Evolutionary conservation across 2,329 filamentous ascomycete genomes (phyloP), one percentile per base, ranked within the genome.

Genomic region (Trichoderma citrinoviride): DNA sequence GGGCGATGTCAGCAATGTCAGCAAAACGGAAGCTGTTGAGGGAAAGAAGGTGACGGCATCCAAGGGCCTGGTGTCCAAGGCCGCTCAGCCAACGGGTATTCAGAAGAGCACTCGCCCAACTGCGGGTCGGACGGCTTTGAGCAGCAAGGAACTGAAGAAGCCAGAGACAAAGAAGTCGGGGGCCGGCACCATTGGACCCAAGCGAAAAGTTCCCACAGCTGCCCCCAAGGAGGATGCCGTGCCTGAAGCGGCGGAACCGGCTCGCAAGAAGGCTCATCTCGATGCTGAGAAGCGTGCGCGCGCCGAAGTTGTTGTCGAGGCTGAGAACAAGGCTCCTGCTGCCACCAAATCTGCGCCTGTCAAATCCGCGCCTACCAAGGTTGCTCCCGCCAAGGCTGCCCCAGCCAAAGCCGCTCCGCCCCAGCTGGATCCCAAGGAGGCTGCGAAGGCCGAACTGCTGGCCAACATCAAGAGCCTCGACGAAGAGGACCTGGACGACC

Each of bases 1-100:
- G 43, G 93, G 91, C 65, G 95, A 99, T 81, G 90, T 97, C 71
- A 98, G 93, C 85, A 99, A 99, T 80, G 90, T 96, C 68, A 87
- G 87, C 72, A 98, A 97, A 78, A 84, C 85, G 54, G 90, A 91
- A 61, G 82, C 78, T 6, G 81, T 83, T 68, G 90, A 91, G 64
- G 86, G 84, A 70, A 96, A 96, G 83, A 97, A 96, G 83, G 79
- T 82, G 52, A 78, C 78, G 46, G 82, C 81, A 37, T 37, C 33
- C 74, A 90, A 93, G 79, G 80, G 80, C 64, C 81, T 93, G 29
- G 85, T 92, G 46, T 92, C 92, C 54, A 97, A 97, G 80, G 86
- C 89, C 65, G 86, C 89, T 61, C 90, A 93, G 74, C 87, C 91
- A 65, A 90, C 88, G n/a, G 91, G 92, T 66, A 83, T 97, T 64